Conservation (phyloP, 2,329 filamentous ascomycete species). For the Colletotrichum trifolii region DNA sequence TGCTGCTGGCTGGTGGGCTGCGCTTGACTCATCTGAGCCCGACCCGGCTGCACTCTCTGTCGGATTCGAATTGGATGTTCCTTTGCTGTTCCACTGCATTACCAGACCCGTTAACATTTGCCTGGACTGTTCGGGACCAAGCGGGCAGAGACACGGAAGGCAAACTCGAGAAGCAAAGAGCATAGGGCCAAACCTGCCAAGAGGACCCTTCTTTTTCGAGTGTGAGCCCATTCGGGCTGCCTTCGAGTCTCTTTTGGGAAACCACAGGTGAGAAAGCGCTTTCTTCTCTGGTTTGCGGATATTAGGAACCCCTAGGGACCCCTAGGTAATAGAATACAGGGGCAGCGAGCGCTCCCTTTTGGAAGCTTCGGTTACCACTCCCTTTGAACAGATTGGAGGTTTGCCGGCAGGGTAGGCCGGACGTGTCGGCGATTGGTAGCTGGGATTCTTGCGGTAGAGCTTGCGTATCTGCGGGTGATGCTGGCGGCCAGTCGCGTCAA, state of each 20-base stretch:
- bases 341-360: constrained; percentile 2
- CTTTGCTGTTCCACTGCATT: constrained; percentile 1
- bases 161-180: neutral
- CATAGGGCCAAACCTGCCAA: constrained; percentile 12
- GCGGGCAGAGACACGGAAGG: constrained; percentile 6
- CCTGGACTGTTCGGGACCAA: constrained; percentile 3
- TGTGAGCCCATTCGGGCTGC: constrained; percentile 14
- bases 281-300: constrained; percentile 20
- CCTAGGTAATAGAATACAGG: constrained; percentile 10
- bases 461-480: constrained; percentile 5
- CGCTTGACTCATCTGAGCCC: constrained; percentile 2
- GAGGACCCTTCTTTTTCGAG: constrained; percentile 29
- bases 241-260: constrained; percentile 19
- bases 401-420: constrained; percentile 19
- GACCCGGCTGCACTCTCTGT: neutral
- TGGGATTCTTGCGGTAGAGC: neutral
- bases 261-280: constrained; percentile 2
- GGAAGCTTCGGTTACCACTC: constrained; percentile 7
- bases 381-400: constrained; percentile 11
- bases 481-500: constrained; percentile 14
- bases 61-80: neutral
- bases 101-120: constrained; percentile 16
- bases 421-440: neutral
- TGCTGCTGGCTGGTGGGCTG: neutral
- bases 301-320: neutral